Evolutionary conservation across 345 rosid species (phyloP), one percentile per base, ranked within the genome.

Genomic region (Mercurialis annua): DNA sequence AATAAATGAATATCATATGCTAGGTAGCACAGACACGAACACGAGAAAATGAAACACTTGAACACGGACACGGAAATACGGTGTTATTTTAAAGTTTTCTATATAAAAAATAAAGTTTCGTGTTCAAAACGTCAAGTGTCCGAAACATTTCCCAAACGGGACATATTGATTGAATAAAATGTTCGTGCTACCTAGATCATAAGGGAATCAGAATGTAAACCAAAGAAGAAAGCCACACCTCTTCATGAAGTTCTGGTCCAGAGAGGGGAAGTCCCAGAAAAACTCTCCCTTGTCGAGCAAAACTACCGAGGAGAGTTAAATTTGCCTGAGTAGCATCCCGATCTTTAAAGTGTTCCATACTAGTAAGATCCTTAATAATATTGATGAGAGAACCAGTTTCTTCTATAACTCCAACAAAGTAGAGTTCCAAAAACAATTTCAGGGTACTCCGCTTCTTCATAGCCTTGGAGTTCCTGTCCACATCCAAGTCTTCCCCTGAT

Each of bases 231-330:
- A 34, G 2, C 68, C 34, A 60, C 74, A 95, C 99, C 88, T 95
- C 98, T 79, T 90, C 97, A 52, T 81, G 78, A 67, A 81, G 66
- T 73, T 95, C 98, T 70, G 77, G 99, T 64, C 92, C 94, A 73
- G 98, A 86, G 5, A 82, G 79, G n/a, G 97, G 86, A 74, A 95
- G 90, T 50, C 98, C 99, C 47, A 92, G 71, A 75, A 95, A 92
- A 48, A 87, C 80, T 84, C 98, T 86, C 59, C 94, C 99, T 90
- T 95, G 99, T 52, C 96, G 83, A 81, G 97, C 97, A 84, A 95
- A 95, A 83, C 96, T 85, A 69, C 90, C 87, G 67, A 95, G 96
- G 71, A 95, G 92, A 51, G 98, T 89, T 76, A 92, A 75, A 80
- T 95, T 95, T 63, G 97, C 83, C 53, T 85, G 99, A 70, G 99